phyloP scores from a whole-genome alignment of 805 yeast species.

The Saturnispora diversa region DNA sequence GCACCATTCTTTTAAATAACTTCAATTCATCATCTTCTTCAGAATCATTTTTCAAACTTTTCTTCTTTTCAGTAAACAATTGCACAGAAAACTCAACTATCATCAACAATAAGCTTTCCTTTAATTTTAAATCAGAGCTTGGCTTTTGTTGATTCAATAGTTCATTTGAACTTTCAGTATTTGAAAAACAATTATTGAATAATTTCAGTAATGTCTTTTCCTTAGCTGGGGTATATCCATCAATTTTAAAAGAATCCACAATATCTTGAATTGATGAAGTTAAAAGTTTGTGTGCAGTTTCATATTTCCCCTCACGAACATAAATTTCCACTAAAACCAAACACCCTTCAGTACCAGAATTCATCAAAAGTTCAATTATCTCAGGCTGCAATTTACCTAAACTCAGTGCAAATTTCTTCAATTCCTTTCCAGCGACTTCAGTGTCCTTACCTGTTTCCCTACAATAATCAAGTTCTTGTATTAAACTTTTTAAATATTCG shows the following conservation, averaged over 20 bases:
- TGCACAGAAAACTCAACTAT: conserved; percentile 34
- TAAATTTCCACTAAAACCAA: conserved; percentile 30
- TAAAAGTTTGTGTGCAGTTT: conserved; percentile 27
- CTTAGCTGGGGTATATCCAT: conserved; percentile 10
- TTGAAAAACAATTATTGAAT: conserved; percentile 29
- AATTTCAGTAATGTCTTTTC: conserved; percentile 32
- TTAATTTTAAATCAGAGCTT: conserved; percentile 20
- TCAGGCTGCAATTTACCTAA: conserved; percentile 14
- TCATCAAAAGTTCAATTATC: conserved; percentile 20
- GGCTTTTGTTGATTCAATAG: conserved; percentile 13
- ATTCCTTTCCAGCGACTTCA: not conserved
- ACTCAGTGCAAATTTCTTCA: conserved; percentile 17
- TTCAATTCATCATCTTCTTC: conserved; percentile 20
- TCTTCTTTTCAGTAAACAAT: conserved; percentile 27
- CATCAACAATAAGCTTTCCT: conserved; percentile 33
- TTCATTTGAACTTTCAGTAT: conserved; percentile 23
- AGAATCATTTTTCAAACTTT: conserved; percentile 2
- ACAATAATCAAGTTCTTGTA: not conserved
- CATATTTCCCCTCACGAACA: conserved; percentile 19
- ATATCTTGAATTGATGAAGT: conserved; percentile 13
- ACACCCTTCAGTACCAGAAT: conserved; percentile 21
- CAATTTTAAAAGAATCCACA: conserved; percentile 21
- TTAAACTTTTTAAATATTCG: conserved; percentile 12
- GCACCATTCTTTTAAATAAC: conserved; percentile 33
- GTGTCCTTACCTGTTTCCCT: not conserved